Conservation (phyloP, 805 yeast genomes). For the Wickerhamiella cacticola region DNA sequence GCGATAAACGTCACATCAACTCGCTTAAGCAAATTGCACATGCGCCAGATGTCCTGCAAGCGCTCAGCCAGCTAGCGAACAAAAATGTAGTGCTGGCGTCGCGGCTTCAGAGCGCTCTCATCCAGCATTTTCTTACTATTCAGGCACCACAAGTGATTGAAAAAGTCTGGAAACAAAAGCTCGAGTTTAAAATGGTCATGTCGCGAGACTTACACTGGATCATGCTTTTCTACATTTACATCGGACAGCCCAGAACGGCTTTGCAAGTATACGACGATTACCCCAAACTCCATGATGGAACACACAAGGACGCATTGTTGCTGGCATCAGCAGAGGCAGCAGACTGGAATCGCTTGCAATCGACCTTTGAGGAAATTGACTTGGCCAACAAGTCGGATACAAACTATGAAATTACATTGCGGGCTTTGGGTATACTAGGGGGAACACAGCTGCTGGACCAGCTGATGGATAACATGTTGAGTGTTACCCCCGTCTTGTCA, state of each 20-base stretch:
- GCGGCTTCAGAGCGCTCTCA: constrained; percentile 9
- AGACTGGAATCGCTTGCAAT: constrained; percentile 45
- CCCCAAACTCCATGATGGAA: constrained; percentile 35
- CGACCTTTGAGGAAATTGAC: constrained; percentile 36
- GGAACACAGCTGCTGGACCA: constrained; percentile 38
- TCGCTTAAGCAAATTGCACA: neutral
- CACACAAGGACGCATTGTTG: constrained; percentile 40
- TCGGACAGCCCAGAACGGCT: constrained; percentile 22
- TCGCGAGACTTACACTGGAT: constrained; percentile 23
- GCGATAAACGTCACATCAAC: neutral
- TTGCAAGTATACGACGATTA: constrained; percentile 30
- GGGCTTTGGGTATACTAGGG: constrained; percentile 42
- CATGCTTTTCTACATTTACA: constrained; percentile 20
- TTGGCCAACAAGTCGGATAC: constrained; percentile 26
- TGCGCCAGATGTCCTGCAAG: neutral
- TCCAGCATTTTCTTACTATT: constrained; percentile 11
- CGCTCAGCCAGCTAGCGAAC: neutral
- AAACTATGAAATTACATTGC: constrained; percentile 53
- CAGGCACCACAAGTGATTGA: constrained; percentile 10
- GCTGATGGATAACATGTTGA: constrained; percentile 36
- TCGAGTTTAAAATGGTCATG: constrained; percentile 12
- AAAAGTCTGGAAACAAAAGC: constrained; percentile 29
- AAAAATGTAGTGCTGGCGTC: constrained; percentile 4
- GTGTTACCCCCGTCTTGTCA: constrained; percentile 39
- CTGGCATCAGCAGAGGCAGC: constrained; percentile 35